Evolutionary conservation across 2,329 filamentous ascomycete species (phyloP), one percentile per base, ranked within the genome.

Genomic region (Biscogniauxia sp.): DNA sequence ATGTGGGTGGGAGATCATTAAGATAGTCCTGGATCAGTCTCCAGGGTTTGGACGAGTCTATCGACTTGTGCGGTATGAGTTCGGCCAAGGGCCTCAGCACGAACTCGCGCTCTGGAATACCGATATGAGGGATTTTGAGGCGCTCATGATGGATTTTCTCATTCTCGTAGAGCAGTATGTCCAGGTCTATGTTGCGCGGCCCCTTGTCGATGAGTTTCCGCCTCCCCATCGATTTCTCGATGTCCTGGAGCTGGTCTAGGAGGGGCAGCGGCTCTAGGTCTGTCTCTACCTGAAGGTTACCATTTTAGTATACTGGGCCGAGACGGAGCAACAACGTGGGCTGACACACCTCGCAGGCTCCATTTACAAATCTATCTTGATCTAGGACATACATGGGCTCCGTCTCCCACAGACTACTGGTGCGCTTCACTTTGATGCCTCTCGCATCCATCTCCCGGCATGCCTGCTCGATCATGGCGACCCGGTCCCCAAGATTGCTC

Each of bases 381-480:
- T 97, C 90, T 64, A 90, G 79, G 65, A 97, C 90, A 76, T 99
- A 99, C 95, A 99, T 99, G 20, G 95, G 92, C 69, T 92, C 88
- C 3, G 94, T 99, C 78, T 98, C 93, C 84, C 95, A 99, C 2
- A 99, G 80, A 63, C 88, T 89, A 74, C 94, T 98, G 0, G 94
- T 97, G 69, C 88, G 83, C 70, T 86, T 83, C 49, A 99, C 84
- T 57, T 78, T 85, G 72, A 98, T 92, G 37, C 87, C 88, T 20
- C 85, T 81, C 52, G 81, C 79, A 64, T 91, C 86, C 86, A 99
- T 92, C 72, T 90, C 85, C 52, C 80, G 81, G 73, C 93, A 93
- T 0, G 95, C 94, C 69, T 84, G 82, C 75, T 97, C 93, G 66
- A 99, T 96, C 84, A 89, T 90, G 51, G 82, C 84, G 56, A 97